Conservation (phyloP, 306 rosid species). For the Dalbergia cultrata region DNA sequence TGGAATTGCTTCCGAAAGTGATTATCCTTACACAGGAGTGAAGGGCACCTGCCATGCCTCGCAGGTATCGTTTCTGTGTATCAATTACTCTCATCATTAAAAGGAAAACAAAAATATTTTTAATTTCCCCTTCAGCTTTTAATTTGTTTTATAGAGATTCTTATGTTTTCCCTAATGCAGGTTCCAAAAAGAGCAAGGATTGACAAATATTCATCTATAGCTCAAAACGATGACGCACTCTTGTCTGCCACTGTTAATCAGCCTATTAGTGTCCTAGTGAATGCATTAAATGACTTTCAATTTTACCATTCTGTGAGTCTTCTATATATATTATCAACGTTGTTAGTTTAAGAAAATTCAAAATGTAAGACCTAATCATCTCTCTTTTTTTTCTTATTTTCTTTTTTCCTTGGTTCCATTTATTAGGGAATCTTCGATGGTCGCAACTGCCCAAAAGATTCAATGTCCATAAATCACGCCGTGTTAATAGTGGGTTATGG, state of each 20-base stretch:
- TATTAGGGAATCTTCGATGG: slow-evolving; percentile 65
- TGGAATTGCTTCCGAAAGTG: background rate
- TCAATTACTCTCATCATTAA: too few relatives aligned
- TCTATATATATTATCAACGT: background rate
- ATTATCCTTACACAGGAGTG: slow-evolving; percentile 7
- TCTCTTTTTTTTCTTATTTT: background rate
- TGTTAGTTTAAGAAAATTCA: too few relatives aligned
- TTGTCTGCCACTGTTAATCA: slow-evolving; percentile 54
- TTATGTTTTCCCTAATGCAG: background rate
- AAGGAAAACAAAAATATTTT: too few relatives aligned
- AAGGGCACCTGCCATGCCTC: slow-evolving; percentile 51
- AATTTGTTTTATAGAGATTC: too few relatives aligned
- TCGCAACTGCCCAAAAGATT: background rate
- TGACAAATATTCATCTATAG: slow-evolving; percentile 47
- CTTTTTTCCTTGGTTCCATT: background rate
- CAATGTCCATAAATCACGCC: background rate
- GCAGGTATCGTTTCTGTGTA: background rate
- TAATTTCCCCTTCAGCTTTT: too few relatives aligned
- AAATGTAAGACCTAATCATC: too few relatives aligned
- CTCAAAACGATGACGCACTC: slow-evolving; percentile 49
- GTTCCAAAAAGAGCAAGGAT: background rate
- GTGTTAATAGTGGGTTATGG: slow-evolving; percentile 63
- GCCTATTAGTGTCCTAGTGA: slow-evolving; percentile 56
- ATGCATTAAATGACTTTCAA: slow-evolving; percentile 55
- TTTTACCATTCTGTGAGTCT: slow-evolving; percentile 39